Evolutionary conservation across 495 filamentous ascomycete species (phyloP).

Genomic region (Daldinia caldariorum): DNA sequence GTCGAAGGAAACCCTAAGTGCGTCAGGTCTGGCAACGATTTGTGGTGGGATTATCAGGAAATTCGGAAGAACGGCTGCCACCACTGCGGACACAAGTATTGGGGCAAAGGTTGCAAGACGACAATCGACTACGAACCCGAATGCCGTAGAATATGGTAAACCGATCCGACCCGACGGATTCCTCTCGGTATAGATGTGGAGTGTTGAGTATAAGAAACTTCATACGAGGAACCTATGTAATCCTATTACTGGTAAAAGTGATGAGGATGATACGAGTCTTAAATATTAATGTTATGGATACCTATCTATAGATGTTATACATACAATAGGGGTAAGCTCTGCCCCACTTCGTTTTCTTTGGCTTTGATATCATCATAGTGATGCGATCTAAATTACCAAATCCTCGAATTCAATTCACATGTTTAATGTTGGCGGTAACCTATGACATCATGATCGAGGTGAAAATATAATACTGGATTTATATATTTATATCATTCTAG

Average conservation of each 20-base stretch:
- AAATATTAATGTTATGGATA: not conserved
- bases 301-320: not conserved
- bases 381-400: conserved; percentile 4
- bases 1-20: conserved; percentile 18
- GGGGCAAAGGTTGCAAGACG: conserved; percentile 23
- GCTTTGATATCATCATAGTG: conserved; percentile 16
- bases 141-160: conserved; percentile 36
- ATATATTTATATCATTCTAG: not conserved
- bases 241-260: not conserved
- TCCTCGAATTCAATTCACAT: not conserved
- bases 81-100: conserved; percentile 33
- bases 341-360: not conserved
- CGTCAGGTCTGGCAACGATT: conserved; percentile 29
- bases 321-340: not conserved
- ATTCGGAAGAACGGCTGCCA: conserved; percentile 24
- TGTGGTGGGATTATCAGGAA: conserved; percentile 39
- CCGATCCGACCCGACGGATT: not conserved
- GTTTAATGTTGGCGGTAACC: not conserved
- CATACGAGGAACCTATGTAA: too few species aligned
- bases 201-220: not conserved
- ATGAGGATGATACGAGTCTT: not conserved
- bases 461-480: not conserved
- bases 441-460: not conserved
- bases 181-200: not conserved
- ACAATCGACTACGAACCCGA: conserved; percentile 28